These are phyloP conservation scores for Ichthyophonus hoferi DNA, from an alignment of 208 protist genomes.

Conservation along the genomic window DNA sequence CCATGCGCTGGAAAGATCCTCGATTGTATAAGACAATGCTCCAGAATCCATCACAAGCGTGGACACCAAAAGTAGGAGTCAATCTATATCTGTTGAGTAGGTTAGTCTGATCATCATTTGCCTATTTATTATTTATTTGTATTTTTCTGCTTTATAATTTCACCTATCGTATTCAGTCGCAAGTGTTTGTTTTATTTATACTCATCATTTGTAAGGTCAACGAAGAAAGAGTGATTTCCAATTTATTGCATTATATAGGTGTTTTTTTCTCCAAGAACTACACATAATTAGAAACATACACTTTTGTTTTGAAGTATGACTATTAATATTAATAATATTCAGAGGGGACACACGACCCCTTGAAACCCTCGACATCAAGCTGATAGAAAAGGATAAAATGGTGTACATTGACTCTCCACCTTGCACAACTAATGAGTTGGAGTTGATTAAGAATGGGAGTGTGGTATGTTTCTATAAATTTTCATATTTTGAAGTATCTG, in stretches of 20 bases:
- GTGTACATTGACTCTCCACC: not conserved
- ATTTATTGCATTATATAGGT: not conserved
- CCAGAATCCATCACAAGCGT: not conserved
- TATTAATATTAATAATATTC: not conserved
- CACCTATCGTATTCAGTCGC: not conserved
- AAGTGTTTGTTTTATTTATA: not conserved
- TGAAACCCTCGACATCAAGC: not conserved
- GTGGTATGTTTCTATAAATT: not conserved
- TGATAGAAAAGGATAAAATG: not conserved
- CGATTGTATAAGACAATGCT: not conserved
- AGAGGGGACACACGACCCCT: not conserved
- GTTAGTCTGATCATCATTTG: too few relatives aligned
- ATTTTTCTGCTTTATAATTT: not conserved
- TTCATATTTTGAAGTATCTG: not conserved
- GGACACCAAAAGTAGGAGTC: not conserved
- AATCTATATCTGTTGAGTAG: not conserved
- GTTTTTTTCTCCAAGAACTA: not conserved
- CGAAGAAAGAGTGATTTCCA: too few relatives aligned
- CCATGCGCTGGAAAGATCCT: not conserved
- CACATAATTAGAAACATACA: not conserved
- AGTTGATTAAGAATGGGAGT: not conserved
- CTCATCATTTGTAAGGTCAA: not conserved
- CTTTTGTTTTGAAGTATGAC: not conserved
- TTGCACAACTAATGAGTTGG: not conserved
- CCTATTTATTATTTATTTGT: not conserved